These are phyloP conservation scores for Achaetomium macrosporum DNA, from an alignment of 2,329 filamentous ascomycete genomes.

Conservation along the genomic window DNA sequence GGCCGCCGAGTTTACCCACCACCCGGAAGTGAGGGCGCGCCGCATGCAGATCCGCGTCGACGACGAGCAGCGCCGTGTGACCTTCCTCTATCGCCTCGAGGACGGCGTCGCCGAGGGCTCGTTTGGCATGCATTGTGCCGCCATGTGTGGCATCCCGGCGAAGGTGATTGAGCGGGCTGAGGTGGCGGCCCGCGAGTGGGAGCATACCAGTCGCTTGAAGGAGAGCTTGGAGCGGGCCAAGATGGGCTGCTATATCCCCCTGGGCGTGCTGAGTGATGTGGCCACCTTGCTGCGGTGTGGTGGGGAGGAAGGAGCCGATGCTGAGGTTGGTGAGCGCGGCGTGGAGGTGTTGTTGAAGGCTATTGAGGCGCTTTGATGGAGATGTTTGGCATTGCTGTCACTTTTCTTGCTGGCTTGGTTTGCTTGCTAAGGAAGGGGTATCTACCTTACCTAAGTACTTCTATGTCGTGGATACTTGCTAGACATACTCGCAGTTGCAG, in stretches of 20 bases:
- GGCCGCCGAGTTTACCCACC: slow-evolving; percentile 80
- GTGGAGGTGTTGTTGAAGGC: slow-evolving; percentile 55
- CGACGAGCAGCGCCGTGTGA: slow-evolving; percentile 75
- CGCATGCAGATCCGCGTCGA: slow-evolving; percentile 96
- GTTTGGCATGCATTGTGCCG: slow-evolving; percentile 98
- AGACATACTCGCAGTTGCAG: too few relatives aligned
- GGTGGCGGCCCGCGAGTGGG: slow-evolving; percentile 83
- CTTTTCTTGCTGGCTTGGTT: not conserved
- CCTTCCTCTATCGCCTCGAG: slow-evolving; percentile 92
- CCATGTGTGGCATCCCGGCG: slow-evolving; percentile 89
- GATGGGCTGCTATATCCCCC: slow-evolving; percentile 71
- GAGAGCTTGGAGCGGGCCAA: slow-evolving; percentile 80
- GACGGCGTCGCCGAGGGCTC: slow-evolving; percentile 90
- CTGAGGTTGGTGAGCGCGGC: slow-evolving; percentile 44
- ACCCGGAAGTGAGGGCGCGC: slow-evolving; percentile 80
- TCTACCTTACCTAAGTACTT: too few relatives aligned
- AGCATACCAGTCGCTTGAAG: slow-evolving; percentile 86
- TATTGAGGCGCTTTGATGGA: slow-evolving; percentile 49
- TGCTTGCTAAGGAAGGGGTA: too few relatives aligned
- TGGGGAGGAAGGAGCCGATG: slow-evolving; percentile 35
- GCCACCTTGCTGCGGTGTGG: slow-evolving; percentile 64
- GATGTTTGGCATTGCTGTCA: not conserved
- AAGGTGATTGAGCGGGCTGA: slow-evolving; percentile 83
- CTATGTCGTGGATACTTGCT: too few relatives aligned
- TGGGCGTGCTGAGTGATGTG: slow-evolving; percentile 85